Conservation (phyloP, 768 basidiomycete species). For the Phylloporus sp. region DNA sequence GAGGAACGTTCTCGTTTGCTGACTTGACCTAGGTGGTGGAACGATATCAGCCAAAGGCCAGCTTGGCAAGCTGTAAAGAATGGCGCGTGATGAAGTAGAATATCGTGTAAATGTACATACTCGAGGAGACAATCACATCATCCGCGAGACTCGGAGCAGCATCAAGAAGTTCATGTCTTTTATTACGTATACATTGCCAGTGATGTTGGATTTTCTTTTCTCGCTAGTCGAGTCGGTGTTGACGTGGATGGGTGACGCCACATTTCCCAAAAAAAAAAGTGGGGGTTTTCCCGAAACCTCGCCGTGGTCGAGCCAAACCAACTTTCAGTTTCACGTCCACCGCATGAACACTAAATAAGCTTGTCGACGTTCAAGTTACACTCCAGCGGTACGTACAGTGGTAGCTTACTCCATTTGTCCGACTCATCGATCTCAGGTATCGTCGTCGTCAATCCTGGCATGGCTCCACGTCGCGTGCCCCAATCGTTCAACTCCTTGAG, state of each 20-base stretch:
- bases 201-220: no score
- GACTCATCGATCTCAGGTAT: neutral
- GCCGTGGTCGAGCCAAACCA: neutral
- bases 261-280: constrained; percentile 20
- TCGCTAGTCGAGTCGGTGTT: neutral
- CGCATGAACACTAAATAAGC: constrained; percentile 6
- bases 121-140: no score
- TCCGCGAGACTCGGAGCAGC: no score
- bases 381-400: constrained; percentile 14
- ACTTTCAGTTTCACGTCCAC: constrained; percentile 19
- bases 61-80: constrained; percentile 45
- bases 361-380: neutral
- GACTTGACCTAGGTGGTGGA: constrained; percentile 44
- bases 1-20: no score
- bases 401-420: neutral
- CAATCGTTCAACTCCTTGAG: constrained; percentile 37
- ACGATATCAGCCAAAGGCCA: constrained; percentile 39
- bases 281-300: neutral
- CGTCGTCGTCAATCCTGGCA: constrained; percentile 21
- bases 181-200: no score
- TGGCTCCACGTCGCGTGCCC: constrained; percentile 48
- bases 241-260: constrained; percentile 16
- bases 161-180: no score
- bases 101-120: no score
- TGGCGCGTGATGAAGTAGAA: constrained; percentile 17